A percentile compares a stretch with the other conserved stretches of the same genome.
These are phyloP conservation scores for Lachnum nothofagi DNA, from an alignment of 2,329 filamentous ascomycete species.

Conservation along the genomic window DNA sequence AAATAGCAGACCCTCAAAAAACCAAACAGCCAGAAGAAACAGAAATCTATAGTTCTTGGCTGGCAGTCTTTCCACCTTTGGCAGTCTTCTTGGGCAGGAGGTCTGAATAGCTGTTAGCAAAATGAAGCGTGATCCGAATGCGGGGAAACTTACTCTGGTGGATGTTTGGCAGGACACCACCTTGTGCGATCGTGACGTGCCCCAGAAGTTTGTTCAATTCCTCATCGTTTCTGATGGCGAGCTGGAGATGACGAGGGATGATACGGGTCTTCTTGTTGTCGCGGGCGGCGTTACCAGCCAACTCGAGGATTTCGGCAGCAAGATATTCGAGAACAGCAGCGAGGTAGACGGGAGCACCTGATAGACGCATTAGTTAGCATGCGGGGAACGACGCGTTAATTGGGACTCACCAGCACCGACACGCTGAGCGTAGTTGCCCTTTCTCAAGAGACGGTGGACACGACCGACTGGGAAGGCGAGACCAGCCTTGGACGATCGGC, in stretches of 20 bases:
- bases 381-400: constrained; percentile 2
- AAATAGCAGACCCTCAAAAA: constrained; percentile 53
- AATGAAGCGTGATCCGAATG: not conserved
- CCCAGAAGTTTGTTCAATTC: constrained; percentile 98
- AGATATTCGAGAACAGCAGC: constrained; percentile 98
- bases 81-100: constrained; percentile 98
- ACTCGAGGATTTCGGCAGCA: constrained; percentile 95
- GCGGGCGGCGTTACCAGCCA: constrained; percentile 96
- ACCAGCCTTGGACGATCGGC: constrained; percentile 98
- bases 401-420: constrained; percentile 78
- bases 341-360: constrained; percentile 87
- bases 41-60: constrained; percentile 82
- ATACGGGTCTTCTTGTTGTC: constrained; percentile 99
- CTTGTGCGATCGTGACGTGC: constrained; percentile 94
- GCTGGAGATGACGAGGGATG: constrained; percentile 96
- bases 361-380: constrained; percentile 25
- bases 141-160: constrained; percentile 73
- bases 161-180: constrained; percentile 95
- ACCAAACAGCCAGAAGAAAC: constrained; percentile 48
- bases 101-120: constrained; percentile 54
- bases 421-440: constrained; percentile 99
- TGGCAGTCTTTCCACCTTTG: constrained; percentile 87
- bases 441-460: constrained; percentile 98
- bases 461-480: constrained; percentile 97
- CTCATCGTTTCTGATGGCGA: constrained; percentile 98